Conservation (phyloP, 2,329 filamentous ascomycete species). For the Cladophialophora chaetospira region DNA sequence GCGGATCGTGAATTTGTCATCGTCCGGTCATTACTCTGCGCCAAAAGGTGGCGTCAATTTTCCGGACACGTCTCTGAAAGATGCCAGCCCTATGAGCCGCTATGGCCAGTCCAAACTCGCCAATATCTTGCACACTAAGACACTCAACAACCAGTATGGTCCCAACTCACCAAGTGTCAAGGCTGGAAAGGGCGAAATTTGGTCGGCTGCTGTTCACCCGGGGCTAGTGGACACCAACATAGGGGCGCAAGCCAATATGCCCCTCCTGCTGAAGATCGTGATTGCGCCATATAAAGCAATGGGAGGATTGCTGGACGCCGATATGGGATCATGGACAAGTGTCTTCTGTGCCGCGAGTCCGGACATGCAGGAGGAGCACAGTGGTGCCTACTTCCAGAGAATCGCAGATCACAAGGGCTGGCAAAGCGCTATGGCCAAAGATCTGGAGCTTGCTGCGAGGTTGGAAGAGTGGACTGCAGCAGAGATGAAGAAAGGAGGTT, state of each 20-base stretch:
- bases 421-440: constrained; percentile 37
- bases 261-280: constrained; percentile 15
- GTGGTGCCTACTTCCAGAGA: constrained; percentile 46
- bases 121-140: constrained; percentile 50
- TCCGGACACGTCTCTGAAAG: constrained; percentile 34
- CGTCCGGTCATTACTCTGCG: constrained; percentile 32
- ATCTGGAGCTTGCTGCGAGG: constrained; percentile 38
- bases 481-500: constrained; percentile 9
- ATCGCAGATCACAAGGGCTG: constrained; percentile 38
- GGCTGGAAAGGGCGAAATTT: constrained; percentile 42
- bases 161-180: not conserved
- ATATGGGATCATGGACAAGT: constrained; percentile 43
- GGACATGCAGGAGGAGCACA: constrained; percentile 34
- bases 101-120: constrained; percentile 56
- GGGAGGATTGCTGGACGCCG: constrained; percentile 11
- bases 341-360: constrained; percentile 42
- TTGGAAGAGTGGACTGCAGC: constrained; percentile 49
- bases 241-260: constrained; percentile 32
- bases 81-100: constrained; percentile 38
- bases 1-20: constrained; percentile 47
- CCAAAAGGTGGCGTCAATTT: constrained; percentile 40
- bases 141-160: constrained; percentile 45
- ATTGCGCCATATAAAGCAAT: constrained; percentile 32
- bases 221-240: constrained; percentile 52
- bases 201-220: constrained; percentile 49